Evolutionary conservation across 176 grass and related monocot genomes (phyloP).

Genomic region (Juncus inflexus): DNA sequence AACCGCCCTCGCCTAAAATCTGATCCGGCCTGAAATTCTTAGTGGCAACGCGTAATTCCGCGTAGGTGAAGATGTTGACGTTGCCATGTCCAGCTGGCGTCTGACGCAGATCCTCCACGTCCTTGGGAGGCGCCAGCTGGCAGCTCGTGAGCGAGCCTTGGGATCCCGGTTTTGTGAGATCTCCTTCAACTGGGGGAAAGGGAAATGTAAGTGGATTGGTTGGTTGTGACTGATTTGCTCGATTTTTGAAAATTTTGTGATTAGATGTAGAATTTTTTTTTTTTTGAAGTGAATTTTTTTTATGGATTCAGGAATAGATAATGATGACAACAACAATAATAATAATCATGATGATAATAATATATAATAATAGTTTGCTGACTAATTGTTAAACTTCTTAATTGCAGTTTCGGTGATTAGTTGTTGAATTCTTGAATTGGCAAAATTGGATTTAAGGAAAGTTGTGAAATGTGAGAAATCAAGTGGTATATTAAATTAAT

Average conservation of each 20-base stretch:
- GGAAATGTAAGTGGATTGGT: slow-evolving; percentile 18
- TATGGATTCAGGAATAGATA: no score
- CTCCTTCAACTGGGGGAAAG: slow-evolving; percentile 30
- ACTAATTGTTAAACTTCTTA: no score
- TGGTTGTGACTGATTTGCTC: slow-evolving; percentile 30
- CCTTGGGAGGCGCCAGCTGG: slow-evolving; percentile 71
- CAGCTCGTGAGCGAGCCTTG: slow-evolving; percentile 35
- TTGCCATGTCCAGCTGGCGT: slow-evolving; percentile 62
- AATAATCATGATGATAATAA: no score
- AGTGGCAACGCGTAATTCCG: slow-evolving; percentile 66
- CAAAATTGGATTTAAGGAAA: no score
- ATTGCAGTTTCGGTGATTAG: no score
- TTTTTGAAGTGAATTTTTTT: no score
- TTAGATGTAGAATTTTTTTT: no score
- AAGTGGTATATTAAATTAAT: no score
- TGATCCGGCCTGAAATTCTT: slow-evolving; percentile 89
- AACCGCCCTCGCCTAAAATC: slow-evolving; percentile 90
- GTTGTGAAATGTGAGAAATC: no score
- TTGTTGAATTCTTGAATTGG: no score
- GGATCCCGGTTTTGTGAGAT: neutral
- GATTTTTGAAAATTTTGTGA: neutral
- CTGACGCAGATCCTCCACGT: slow-evolving; percentile 62
- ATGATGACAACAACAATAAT: no score
- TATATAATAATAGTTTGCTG: no score
- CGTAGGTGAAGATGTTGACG: slow-evolving; percentile 82